Percentiles rank a stretch among this genome's conserved stretches.
These are phyloP conservation scores for Erysimum cheiranthoides DNA, from an alignment of 345 rosid species.

Conservation along the genomic window DNA sequence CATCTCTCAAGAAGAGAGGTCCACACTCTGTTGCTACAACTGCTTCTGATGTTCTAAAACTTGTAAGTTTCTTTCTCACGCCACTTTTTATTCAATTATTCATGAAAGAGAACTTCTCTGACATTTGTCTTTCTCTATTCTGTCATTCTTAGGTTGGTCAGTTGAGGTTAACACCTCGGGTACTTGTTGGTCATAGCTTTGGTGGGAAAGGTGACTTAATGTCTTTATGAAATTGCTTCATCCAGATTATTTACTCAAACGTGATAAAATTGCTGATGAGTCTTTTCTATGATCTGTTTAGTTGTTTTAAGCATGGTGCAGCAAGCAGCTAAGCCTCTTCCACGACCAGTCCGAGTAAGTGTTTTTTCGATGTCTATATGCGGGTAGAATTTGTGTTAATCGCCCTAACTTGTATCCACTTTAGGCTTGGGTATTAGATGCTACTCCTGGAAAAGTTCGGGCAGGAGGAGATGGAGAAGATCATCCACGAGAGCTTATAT, in stretches of 20 bases:
- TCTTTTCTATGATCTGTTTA: conserved; percentile 48
- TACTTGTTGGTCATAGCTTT: conserved; percentile 96
- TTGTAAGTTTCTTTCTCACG: conserved; percentile 50
- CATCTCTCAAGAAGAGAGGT: conserved; percentile 67
- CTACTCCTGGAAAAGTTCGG: conserved; percentile 94
- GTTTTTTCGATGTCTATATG: conserved; percentile 7
- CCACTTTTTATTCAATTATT: neutral
- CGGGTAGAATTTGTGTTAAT: neutral
- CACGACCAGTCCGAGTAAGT: conserved; percentile 86
- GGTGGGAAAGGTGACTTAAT: conserved; percentile 86
- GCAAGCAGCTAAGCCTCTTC: conserved; percentile 97
- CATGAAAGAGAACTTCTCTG: neutral
- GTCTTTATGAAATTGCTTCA: neutral
- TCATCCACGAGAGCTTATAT: conserved; percentile 86
- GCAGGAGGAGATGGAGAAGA: conserved; percentile 90
- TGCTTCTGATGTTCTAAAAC: conserved; percentile 87
- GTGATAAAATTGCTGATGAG: conserved; percentile 38
- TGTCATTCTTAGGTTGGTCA: conserved; percentile 61
- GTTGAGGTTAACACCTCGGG: conserved; percentile 81
- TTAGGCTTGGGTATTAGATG: conserved; percentile 95
- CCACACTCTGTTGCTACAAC: conserved; percentile 86
- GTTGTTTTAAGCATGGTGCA: conserved; percentile 98
- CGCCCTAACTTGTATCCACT: conserved; percentile 6
- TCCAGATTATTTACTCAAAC: neutral
- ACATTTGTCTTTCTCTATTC: neutral